Conservation (phyloP, 352 stramenopile genomes). For the Phytophthora sp. region DNA sequence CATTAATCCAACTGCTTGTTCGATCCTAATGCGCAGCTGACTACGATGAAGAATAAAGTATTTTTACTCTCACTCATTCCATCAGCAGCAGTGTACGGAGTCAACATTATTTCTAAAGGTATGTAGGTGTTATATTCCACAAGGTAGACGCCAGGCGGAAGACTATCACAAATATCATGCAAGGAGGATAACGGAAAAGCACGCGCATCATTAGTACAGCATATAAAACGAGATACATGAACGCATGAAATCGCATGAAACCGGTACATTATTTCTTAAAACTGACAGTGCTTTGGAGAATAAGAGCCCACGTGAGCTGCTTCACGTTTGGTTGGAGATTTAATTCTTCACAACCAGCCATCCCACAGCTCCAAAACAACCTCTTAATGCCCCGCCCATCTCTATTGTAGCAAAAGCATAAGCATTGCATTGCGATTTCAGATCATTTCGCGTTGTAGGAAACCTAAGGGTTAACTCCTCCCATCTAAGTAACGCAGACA, state of each 20-base stretch:
- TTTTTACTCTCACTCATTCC: slow-evolving; percentile 1
- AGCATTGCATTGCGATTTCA: too few species aligned
- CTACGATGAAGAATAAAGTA: too few species aligned
- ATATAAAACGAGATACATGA: not conserved
- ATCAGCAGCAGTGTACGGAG: slow-evolving; percentile 4
- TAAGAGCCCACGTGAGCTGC: too few species aligned
- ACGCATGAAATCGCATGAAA: not conserved
- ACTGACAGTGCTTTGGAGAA: not conserved
- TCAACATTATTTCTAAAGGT: slow-evolving; percentile 13
- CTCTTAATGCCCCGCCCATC: not conserved
- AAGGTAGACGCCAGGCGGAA: slow-evolving; percentile 1
- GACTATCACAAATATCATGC: not conserved
- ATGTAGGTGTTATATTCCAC: slow-evolving; percentile 7
- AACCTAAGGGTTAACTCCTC: too few species aligned
- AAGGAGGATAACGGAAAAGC: too few species aligned
- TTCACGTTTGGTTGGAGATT: not conserved
- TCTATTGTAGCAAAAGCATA: too few species aligned
- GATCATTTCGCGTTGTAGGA: too few species aligned
- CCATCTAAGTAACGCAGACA: too few species aligned
- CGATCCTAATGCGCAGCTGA: not conserved
- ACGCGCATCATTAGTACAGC: not conserved
- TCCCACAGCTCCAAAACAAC: not conserved
- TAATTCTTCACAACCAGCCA: not conserved
- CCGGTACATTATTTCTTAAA: not conserved
- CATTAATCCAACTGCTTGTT: too few species aligned